phyloP scores from a whole-genome alignment of 495 filamentous ascomycete genomes.

The Daldinia bambusicola region DNA sequence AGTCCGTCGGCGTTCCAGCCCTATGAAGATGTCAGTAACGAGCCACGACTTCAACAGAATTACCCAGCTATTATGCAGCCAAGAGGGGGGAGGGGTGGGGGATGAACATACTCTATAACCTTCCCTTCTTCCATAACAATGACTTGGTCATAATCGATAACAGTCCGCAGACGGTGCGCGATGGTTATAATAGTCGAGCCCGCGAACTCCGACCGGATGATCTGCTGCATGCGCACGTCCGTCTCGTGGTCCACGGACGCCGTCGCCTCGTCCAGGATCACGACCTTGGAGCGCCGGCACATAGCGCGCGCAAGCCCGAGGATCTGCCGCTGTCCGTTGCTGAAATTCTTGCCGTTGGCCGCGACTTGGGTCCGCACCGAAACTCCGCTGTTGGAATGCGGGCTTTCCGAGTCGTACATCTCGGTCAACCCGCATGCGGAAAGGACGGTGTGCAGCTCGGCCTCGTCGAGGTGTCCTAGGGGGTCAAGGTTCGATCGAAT shows the following conservation, averaged over 20 bases:
- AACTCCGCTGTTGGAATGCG: background rate
- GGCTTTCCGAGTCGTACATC: background rate
- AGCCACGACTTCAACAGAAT: background rate
- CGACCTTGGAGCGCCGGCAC: conserved; percentile 48
- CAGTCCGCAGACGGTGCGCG: conserved; percentile 66
- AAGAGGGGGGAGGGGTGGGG: background rate
- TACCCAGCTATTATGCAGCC: background rate
- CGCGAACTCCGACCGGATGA: conserved; percentile 66
- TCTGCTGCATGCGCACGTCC: conserved; percentile 65
- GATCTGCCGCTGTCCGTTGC: conserved; percentile 31
- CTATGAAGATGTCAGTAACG: conserved; percentile 13
- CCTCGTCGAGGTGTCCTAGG: conserved; percentile 61
- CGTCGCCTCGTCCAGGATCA: conserved; percentile 51
- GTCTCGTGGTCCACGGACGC: conserved; percentile 64
- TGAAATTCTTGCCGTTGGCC: conserved; percentile 25
- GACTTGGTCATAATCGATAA: conserved; percentile 56
- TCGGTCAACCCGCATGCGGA: conserved; percentile 45
- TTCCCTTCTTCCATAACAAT: conserved; percentile 47
- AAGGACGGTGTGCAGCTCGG: conserved; percentile 66
- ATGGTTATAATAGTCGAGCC: conserved; percentile 66
- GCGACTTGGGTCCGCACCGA: conserved; percentile 21
- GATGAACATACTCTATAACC: conserved; percentile 43
- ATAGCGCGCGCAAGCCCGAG: conserved; percentile 30
- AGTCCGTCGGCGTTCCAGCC: conserved; percentile 15
- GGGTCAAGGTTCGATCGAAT: conserved; percentile 57